phyloP scores from a whole-genome alignment of 208 protist genomes.

The Leishmania tarentolae region DNA sequence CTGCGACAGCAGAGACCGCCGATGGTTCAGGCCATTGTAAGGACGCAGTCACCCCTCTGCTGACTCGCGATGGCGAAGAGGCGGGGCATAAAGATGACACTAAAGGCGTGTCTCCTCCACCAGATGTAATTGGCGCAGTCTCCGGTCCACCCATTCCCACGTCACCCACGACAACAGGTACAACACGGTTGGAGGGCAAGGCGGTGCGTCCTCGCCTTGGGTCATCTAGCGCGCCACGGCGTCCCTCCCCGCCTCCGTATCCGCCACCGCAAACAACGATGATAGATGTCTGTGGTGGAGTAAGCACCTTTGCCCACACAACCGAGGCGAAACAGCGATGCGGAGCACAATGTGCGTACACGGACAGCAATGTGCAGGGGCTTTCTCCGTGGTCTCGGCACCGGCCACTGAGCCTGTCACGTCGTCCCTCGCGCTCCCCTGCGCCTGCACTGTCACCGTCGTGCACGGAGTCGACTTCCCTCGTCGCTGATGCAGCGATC shows the following conservation, averaged over 20 bases:
- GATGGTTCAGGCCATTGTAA: background rate
- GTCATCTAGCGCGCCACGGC: slow-evolving; percentile 12
- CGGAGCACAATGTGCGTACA: background rate
- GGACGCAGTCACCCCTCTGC: background rate
- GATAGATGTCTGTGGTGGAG: slow-evolving; percentile 3
- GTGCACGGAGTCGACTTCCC: background rate
- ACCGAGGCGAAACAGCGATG: background rate
- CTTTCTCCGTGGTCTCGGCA: slow-evolving; percentile 20
- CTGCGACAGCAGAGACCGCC: background rate
- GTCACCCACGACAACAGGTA: background rate
- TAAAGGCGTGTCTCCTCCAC: background rate
- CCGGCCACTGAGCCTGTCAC: slow-evolving; percentile 27
- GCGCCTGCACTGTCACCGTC: background rate
- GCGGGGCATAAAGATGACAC: too few species aligned
- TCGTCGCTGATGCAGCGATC: background rate
- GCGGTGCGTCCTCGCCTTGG: slow-evolving; percentile 3
- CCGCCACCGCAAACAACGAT: background rate
- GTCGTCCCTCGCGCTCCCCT: slow-evolving; percentile 20
- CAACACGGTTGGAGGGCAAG: background rate
- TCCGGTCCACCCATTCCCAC: background rate
- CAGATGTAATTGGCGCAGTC: background rate
- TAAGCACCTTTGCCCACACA: background rate
- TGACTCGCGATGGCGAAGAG: background rate
- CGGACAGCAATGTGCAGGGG: background rate
- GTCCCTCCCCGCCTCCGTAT: slow-evolving; percentile 4